Evolutionary conservation across 345 rosid genomes (phyloP).

Genomic region (Erucastrum elatum): DNA sequence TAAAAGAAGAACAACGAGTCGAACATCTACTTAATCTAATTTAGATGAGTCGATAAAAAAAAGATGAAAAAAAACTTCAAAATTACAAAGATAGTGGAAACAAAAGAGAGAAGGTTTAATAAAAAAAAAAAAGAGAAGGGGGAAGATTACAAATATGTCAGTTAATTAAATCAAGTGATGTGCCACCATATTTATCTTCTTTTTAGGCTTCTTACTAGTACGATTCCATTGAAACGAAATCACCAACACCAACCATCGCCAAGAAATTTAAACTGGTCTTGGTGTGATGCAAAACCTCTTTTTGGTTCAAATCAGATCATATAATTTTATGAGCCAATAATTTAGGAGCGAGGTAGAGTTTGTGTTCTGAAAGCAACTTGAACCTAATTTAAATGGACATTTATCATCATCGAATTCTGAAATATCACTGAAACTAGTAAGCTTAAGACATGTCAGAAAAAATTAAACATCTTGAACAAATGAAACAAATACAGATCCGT

Average conservation of each 20-base stretch:
- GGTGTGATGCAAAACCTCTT: neutral
- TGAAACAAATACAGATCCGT: neutral
- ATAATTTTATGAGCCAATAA: slow-evolving; percentile 18
- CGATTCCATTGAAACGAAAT: neutral
- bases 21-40: no score
- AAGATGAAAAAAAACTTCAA: no score
- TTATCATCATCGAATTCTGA: neutral
- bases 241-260: neutral
- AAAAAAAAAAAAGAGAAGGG: no score
- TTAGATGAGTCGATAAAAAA: no score
- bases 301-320: neutral
- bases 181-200: neutral
- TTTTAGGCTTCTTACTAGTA: neutral
- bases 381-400: slow-evolving; percentile 35
- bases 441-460: neutral
- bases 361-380: slow-evolving; percentile 27
- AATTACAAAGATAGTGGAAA: no score
- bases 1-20: no score
- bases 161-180: neutral
- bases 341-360: slow-evolving; percentile 5
- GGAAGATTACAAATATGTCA: neutral
- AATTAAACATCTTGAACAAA: neutral
- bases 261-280: neutral
- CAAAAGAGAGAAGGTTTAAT: no score
- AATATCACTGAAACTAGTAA: neutral